phyloP scores from a whole-genome alignment of 768 basidiomycete species.

The Suillus subalutaceus region DNA sequence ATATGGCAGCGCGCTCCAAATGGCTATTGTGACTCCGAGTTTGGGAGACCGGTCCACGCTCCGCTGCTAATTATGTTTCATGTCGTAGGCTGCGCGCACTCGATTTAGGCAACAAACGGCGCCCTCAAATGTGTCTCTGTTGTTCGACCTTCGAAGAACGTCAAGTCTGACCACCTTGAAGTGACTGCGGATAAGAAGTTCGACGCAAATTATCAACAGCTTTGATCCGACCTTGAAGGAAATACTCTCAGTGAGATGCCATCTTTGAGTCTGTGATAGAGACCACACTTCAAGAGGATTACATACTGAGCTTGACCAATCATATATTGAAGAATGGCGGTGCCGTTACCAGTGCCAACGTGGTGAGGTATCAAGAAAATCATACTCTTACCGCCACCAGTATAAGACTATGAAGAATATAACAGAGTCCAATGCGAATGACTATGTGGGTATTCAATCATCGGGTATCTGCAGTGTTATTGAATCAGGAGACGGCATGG shows the following conservation, averaged over 20 bases:
- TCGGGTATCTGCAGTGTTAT: background rate
- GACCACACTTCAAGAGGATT: slow-evolving; percentile 22
- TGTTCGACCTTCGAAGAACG: slow-evolving; percentile 18
- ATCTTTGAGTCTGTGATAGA: slow-evolving; percentile 16
- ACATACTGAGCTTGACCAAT: slow-evolving; percentile 24
- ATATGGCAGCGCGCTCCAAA: slow-evolving; percentile 23
- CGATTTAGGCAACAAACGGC: slow-evolving; percentile 22
- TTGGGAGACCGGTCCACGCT: background rate
- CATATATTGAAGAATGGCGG: slow-evolving; percentile 24
- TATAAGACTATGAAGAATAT: background rate
- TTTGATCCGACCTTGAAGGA: slow-evolving; percentile 28
- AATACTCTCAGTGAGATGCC: slow-evolving; percentile 20
- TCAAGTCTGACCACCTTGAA: slow-evolving; percentile 13
- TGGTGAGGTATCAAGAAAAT: slow-evolving; percentile 19
- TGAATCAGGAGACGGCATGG: background rate
- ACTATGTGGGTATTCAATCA: background rate
- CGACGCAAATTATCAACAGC: slow-evolving; percentile 8
- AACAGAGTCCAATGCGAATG: background rate
- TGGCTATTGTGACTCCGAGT: slow-evolving; percentile 21
- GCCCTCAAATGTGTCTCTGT: background rate
- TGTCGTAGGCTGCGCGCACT: slow-evolving; percentile 25
- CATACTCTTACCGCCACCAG: slow-evolving; percentile 24
- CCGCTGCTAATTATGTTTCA: background rate
- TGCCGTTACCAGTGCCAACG: slow-evolving; percentile 17
- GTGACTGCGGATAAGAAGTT: slow-evolving; percentile 3